Evolutionary conservation across 1,284 basidiomycete genomes (phyloP), one percentile per base, ranked within the genome.

Genomic region (Meira nashicola): DNA sequence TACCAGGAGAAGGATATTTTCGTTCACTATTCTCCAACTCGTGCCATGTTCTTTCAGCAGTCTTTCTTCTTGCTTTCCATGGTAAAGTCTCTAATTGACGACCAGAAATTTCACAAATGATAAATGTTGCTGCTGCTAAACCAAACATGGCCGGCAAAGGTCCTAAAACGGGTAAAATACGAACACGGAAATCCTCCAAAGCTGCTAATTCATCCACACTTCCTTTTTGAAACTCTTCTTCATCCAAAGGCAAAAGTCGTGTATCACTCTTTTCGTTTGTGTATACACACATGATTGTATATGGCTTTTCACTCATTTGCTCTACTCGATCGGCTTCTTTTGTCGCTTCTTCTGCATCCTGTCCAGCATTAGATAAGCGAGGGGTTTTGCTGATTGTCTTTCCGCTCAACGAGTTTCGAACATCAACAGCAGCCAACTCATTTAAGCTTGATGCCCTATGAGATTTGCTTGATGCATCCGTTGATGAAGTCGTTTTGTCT

Each of bases 141-240:
- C 76, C 76, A 55, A 78, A 78, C 70, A 78, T 78, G 57, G 73
- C 74, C 2, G 76, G 76, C 5, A 78, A 54, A 1, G 76, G 73
- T 0, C 64, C 64, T 25, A 54, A 55, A 6, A 93, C 91, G 33
- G 91, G 91, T 6, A 94, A 78, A 64, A 93, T 91, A 47, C 92
- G 83, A 5, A 94, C 91, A 39, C 95, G 83, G 80, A 97, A 98
- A 77, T 96, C 91, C 73, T 94, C 89, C 61, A 97, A 89, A 4
- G 89, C 88, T 10, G 89, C 87, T 2, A 98, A 83, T 79, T 98
- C 93, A 71, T 90, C 88, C 5, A 97, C 88, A 19, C 87, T 82
- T 12, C 94, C 58, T 78, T 89, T 91, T 70, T 88, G 82, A 77
- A 92, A 93, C 79, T 97, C 92, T 63, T 92, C 90, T 62, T 96